Conservation (phyloP, 2,329 filamentous ascomycete species). For the Chrysoporthe cubensis region DNA sequence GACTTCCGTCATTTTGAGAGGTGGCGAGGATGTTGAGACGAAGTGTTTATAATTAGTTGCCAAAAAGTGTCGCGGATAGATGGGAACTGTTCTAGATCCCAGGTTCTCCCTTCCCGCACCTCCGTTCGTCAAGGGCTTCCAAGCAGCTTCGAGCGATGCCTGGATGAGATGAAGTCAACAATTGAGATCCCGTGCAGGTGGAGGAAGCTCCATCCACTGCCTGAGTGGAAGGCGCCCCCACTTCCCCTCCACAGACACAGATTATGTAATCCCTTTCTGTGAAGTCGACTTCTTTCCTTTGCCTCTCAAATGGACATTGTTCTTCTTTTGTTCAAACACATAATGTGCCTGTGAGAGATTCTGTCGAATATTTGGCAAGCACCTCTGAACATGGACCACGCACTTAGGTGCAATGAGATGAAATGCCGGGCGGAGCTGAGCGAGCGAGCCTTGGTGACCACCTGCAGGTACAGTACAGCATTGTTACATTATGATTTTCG, state of each 20-base stretch:
- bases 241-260: not conserved
- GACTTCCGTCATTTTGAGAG: slow-evolving; percentile 48
- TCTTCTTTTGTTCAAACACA: not conserved
- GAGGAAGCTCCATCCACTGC: slow-evolving; percentile 23
- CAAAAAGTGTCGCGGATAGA: not conserved
- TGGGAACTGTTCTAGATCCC: not conserved
- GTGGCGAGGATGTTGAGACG: not conserved
- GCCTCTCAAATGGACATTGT: not conserved
- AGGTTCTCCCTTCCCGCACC: not conserved
- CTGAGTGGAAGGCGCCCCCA: slow-evolving; percentile 11
- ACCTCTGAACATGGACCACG: slow-evolving; percentile 66
- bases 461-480: slow-evolving; percentile 69
- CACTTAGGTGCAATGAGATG: slow-evolving; percentile 77
- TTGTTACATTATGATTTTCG: not conserved
- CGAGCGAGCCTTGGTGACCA: slow-evolving; percentile 80
- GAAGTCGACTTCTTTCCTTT: not conserved
- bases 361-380: not conserved
- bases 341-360: not conserved
- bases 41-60: not conserved
- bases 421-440: slow-evolving; percentile 73
- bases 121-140: not conserved
- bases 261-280: slow-evolving; percentile 6
- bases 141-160: not conserved
- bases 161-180: slow-evolving; percentile 1
- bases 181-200: slow-evolving; percentile 18